Conservation (phyloP, 768 basidiomycete genomes). For the Amanita molliuscula region DNA sequence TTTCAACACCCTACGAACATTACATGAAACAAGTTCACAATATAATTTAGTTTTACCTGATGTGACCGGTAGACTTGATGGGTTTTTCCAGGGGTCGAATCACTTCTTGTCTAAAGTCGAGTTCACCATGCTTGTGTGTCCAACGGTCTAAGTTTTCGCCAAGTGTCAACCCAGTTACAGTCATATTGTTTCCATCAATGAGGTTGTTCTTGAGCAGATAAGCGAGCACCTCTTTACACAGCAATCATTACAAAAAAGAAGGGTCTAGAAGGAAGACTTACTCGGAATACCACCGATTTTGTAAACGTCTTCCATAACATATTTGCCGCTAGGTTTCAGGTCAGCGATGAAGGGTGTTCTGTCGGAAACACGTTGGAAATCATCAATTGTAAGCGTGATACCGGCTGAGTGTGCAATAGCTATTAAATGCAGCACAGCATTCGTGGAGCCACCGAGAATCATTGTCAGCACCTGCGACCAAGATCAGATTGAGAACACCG, state of each 20-base stretch:
- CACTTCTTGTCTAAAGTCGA: conserved; percentile 70
- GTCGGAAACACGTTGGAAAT: conserved; percentile 92
- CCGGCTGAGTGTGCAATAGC: conserved; percentile 96
- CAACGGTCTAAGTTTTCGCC: conserved; percentile 91
- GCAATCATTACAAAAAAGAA: conserved; percentile 5
- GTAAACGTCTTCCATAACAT: conserved; percentile 97
- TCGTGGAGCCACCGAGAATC: conserved; percentile 96
- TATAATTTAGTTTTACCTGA: conserved; percentile 45
- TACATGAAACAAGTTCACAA: neutral
- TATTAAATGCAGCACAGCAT: conserved; percentile 93
- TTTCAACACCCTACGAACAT: conserved; percentile 58
- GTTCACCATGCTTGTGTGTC: conserved; percentile 70
- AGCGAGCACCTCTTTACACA: conserved; percentile 58
- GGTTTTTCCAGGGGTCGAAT: conserved; percentile 82
- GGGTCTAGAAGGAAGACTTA: conserved; percentile 27
- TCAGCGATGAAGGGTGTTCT: conserved; percentile 91
- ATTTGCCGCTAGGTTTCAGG: conserved; percentile 94
- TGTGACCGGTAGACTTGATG: conserved; percentile 84
- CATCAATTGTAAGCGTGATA: conserved; percentile 78
- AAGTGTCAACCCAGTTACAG: conserved; percentile 82
- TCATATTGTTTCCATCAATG: conserved; percentile 86
- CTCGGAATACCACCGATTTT: conserved; percentile 95
- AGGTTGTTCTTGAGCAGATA: conserved; percentile 81
- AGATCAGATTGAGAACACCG: neutral
- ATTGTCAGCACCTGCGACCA: conserved; percentile 75